Evolutionary conservation across 371 early-diverging fungal species (phyloP).

Genomic region (Neoconidiobolus thromboides): DNA sequence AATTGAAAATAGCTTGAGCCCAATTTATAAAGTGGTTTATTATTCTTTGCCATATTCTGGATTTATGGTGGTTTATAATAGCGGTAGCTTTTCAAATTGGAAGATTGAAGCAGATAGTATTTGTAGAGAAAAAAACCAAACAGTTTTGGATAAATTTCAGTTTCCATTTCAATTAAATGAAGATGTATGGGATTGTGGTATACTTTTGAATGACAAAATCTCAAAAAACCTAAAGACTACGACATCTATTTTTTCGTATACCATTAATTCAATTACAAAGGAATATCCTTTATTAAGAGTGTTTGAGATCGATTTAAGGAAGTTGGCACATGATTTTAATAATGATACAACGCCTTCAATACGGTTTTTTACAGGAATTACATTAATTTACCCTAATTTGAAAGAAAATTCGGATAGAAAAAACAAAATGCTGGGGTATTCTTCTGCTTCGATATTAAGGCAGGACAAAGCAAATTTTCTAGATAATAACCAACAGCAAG

Average conservation of each 20-base stretch:
- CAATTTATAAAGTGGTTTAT: background rate
- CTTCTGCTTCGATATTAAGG: too few species aligned
- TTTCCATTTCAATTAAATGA: too few species aligned
- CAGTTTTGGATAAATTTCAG: background rate
- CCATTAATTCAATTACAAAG: background rate
- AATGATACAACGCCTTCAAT: background rate
- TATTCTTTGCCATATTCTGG: background rate
- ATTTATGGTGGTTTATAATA: background rate
- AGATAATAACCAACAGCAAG: too few species aligned
- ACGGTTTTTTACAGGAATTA: background rate
- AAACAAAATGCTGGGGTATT: too few species aligned
- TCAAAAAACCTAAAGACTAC: background rate
- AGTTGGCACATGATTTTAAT: background rate
- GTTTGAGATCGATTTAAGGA: constrained; percentile 1
- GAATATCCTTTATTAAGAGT: background rate
- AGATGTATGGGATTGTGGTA: background rate
- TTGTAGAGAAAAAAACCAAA: background rate
- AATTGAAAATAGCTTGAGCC: background rate
- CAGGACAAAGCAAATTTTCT: too few species aligned
- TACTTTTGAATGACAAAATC: background rate
- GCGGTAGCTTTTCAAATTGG: too few species aligned
- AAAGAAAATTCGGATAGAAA: too few species aligned
- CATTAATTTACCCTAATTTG: too few species aligned
- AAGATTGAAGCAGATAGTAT: background rate
- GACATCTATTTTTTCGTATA: background rate